Evolutionary conservation across 192 early-diverging fungal species (phyloP).

Genomic region (Phycomyces nitens): DNA sequence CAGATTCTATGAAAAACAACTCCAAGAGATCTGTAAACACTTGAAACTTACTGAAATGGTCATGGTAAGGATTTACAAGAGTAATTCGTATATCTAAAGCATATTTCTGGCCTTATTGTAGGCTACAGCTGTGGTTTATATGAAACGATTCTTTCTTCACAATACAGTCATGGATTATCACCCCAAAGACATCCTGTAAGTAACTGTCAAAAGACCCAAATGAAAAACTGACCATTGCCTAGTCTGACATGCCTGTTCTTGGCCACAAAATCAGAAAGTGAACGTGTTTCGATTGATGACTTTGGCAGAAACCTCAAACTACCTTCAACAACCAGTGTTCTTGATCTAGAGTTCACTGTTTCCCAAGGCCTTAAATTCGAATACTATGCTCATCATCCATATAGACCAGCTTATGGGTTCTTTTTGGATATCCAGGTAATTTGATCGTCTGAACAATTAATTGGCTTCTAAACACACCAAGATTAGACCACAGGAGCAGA

Average conservation of each 20-base stretch:
- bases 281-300: slow-evolving; percentile 69
- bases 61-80: slow-evolving; percentile 28
- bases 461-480: no score
- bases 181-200: slow-evolving; percentile 70
- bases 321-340: slow-evolving; percentile 47
- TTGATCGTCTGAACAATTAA: not conserved
- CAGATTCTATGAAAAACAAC: slow-evolving; percentile 50
- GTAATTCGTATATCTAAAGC: no score
- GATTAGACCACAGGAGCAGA: slow-evolving; percentile 25
- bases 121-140: slow-evolving; percentile 76
- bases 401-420: slow-evolving; percentile 63
- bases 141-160: slow-evolving; percentile 79
- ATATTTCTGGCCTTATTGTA: slow-evolving; percentile 36
- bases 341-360: slow-evolving; percentile 64
- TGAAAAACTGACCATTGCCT: not conserved
- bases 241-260: slow-evolving; percentile 72
- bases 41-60: slow-evolving; percentile 44
- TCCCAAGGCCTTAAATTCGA: slow-evolving; percentile 75
- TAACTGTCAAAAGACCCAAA: not conserved
- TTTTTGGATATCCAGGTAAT: slow-evolving; percentile 69
- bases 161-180: slow-evolving; percentile 81
- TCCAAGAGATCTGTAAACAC: slow-evolving; percentile 41
- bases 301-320: slow-evolving; percentile 53
- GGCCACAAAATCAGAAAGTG: slow-evolving; percentile 73
- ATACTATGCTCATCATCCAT: slow-evolving; percentile 71